Evolutionary conservation across 768 basidiomycete genomes (phyloP).

Genomic region (Cystobasidium ongulense): DNA sequence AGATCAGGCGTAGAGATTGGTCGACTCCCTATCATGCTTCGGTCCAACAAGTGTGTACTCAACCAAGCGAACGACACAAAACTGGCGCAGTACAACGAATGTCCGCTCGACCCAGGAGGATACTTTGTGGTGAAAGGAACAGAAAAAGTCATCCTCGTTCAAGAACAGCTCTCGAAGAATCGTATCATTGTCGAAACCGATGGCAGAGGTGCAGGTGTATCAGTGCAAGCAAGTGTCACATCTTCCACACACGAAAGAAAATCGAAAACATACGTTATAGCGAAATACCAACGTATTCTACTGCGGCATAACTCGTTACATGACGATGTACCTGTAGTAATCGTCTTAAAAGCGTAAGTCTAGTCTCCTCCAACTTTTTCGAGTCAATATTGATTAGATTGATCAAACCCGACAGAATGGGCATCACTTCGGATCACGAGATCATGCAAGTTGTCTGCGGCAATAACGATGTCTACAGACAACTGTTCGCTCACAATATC

Average conservation of each 20-base stretch:
- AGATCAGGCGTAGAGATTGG: slow-evolving; percentile 77
- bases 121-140: slow-evolving; percentile 99
- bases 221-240: slow-evolving; percentile 52
- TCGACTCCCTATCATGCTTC: slow-evolving; percentile 86
- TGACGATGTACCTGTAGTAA: slow-evolving; percentile 90
- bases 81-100: slow-evolving; percentile 90
- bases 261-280: slow-evolving; percentile 94
- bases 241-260: slow-evolving; percentile 55
- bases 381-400: background rate
- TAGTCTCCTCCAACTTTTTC: background rate
- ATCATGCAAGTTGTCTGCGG: slow-evolving; percentile 90
- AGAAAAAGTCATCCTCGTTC: slow-evolving; percentile 97
- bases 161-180: slow-evolving; percentile 98
- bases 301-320: slow-evolving; percentile 95
- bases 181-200: slow-evolving; percentile 97
- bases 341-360: slow-evolving; percentile 74
- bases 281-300: slow-evolving; percentile 89
- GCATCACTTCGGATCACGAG: slow-evolving; percentile 94
- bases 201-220: slow-evolving; percentile 51
- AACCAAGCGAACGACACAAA: slow-evolving; percentile 67
- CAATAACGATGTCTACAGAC: slow-evolving; percentile 76
- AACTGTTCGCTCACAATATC: slow-evolving; percentile 76
- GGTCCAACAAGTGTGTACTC: slow-evolving; percentile 88
- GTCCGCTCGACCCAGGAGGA: slow-evolving; percentile 96
- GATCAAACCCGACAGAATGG: slow-evolving; percentile 49